These are phyloP conservation scores for Rhodamnia rubescens DNA, from an alignment of 345 rosid genomes.

Conservation along the genomic window DNA sequence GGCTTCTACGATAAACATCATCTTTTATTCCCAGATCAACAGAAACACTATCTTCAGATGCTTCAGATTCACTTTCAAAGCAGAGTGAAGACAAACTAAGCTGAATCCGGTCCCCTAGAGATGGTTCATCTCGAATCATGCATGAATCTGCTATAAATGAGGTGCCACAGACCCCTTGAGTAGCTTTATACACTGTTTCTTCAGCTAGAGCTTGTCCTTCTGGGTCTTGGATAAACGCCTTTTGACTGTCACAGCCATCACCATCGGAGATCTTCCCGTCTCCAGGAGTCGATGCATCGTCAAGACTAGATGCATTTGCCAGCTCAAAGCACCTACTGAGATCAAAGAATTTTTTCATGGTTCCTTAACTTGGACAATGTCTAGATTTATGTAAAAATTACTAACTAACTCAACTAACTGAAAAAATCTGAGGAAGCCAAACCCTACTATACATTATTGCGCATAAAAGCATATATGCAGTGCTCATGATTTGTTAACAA, in stretches of 20 bases:
- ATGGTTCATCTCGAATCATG: constrained; percentile 22
- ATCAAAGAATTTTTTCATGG: constrained; percentile 1
- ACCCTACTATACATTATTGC: neutral
- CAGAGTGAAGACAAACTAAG: constrained; percentile 28
- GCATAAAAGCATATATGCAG: neutral
- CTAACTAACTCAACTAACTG: neutral
- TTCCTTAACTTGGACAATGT: neutral
- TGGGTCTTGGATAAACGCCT: neutral
- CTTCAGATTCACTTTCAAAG: constrained; percentile 28
- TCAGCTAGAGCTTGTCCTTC: constrained; percentile 13
- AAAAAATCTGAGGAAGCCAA: neutral
- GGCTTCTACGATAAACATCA: constrained; percentile 12
- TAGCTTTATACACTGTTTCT: constrained; percentile 11
- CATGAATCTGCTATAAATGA: constrained; percentile 14
- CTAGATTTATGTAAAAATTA: neutral
- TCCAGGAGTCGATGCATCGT: constrained; percentile 2
- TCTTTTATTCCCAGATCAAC: constrained; percentile 9
- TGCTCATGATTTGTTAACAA: neutral
- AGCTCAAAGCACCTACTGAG: constrained; percentile 13
- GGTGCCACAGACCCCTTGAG: constrained; percentile 14
- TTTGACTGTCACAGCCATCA: constrained; percentile 8
- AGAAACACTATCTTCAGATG: constrained; percentile 17
- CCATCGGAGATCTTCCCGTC: constrained; percentile 4
- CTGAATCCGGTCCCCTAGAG: constrained; percentile 26
- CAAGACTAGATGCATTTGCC: constrained; percentile 3